A percentile compares a stretch with the other conserved stretches of the same genome.
These are phyloP conservation scores for Leishmania lainsoni DNA, from an alignment of 208 protist species.

Conservation along the genomic window DNA sequence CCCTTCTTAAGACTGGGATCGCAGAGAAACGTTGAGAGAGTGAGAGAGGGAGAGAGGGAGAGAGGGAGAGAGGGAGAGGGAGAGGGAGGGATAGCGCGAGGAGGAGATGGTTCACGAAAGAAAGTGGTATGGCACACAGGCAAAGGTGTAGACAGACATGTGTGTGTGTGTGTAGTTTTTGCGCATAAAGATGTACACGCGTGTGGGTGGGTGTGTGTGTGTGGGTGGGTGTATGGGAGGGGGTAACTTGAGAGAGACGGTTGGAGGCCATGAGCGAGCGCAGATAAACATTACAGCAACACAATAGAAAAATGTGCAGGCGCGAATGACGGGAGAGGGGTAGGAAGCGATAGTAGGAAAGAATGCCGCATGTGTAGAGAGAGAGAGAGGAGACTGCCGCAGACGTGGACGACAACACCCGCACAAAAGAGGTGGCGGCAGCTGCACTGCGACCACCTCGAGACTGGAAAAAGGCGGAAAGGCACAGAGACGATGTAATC, in stretches of 20 bases:
- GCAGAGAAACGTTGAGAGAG: no score
- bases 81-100: background rate
- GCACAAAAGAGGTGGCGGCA: background rate
- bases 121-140: background rate
- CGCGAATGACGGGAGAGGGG: background rate
- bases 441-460: background rate
- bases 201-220: background rate
- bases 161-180: background rate
- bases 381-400: background rate
- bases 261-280: background rate
- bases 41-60: background rate
- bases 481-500: background rate
- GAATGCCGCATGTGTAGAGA: background rate
- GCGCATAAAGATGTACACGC: background rate
- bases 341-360: background rate
- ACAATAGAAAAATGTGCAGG: background rate
- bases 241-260: background rate
- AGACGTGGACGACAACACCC: background rate
- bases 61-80: background rate
- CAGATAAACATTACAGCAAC: background rate
- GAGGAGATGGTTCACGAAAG: background rate
- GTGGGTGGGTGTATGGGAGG: background rate
- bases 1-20: background rate
- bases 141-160: background rate
- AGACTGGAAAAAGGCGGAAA: background rate